Conservation (phyloP, 441 rosid species). For the Erodium trifolium region DNA sequence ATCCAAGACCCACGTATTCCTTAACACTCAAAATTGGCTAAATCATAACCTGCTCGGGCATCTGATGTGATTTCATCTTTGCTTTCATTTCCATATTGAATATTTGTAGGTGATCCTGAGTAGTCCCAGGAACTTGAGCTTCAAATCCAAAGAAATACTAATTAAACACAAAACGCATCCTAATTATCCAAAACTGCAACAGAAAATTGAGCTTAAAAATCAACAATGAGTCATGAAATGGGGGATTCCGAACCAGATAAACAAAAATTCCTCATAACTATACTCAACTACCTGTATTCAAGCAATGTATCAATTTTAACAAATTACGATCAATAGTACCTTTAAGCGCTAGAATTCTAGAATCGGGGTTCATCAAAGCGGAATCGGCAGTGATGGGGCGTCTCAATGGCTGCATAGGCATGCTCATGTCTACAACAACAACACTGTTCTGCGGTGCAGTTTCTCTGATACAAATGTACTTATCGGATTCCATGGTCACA, state of each 20-base stretch:
- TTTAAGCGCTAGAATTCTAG: conserved; percentile 86
- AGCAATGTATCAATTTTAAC: too few species aligned
- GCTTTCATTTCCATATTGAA: conserved; percentile 94
- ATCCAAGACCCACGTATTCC: too few species aligned
- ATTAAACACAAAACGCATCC: too few species aligned
- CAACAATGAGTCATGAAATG: too few species aligned
- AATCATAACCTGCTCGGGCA: conserved; percentile 83
- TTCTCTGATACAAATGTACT: conserved; percentile 65
- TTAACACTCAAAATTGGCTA: too few species aligned
- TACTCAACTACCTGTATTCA: too few species aligned
- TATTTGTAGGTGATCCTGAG: conserved; percentile 98
- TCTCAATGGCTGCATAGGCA: conserved; percentile 93
- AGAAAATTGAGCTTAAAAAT: too few species aligned
- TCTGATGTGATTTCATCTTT: conserved; percentile 25
- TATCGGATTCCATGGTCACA: conserved; percentile 72
- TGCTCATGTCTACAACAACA: conserved; percentile 81
- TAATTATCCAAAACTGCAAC: too few species aligned
- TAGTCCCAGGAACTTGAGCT: conserved; percentile 98
- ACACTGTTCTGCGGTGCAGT: conserved; percentile 95
- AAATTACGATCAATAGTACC: conserved; percentile 27
- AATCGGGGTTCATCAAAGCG: conserved; percentile 79
- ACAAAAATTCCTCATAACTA: too few species aligned
- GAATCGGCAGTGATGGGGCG: conserved; percentile 45
- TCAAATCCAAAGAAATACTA: conserved; percentile 9
- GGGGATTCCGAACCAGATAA: too few species aligned